These are phyloP conservation scores for Lecanicillium sp. DNA, from an alignment of 2,329 filamentous ascomycete species.

Conservation along the genomic window DNA sequence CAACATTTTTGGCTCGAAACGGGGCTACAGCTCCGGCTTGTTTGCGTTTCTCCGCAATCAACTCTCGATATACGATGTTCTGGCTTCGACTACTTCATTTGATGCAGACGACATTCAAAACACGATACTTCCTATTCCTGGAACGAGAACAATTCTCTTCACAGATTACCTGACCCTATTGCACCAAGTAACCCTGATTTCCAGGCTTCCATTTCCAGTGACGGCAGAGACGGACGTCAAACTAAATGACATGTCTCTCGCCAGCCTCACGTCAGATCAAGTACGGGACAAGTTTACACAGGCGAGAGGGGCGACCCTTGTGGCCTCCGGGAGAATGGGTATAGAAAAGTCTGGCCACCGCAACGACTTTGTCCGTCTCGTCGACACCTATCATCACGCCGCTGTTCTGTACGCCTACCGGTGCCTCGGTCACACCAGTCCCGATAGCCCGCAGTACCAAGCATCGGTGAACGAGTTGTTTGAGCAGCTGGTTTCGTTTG, in stretches of 20 bases:
- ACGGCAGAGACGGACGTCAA: slow-evolving; percentile 2
- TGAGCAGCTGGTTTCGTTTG: slow-evolving; percentile 15
- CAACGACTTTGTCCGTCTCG: slow-evolving; percentile 19
- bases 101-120: slow-evolving; percentile 14
- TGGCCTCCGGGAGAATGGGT: slow-evolving; percentile 17
- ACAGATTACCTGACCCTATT: slow-evolving; percentile 16
- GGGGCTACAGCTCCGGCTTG: slow-evolving; percentile 12
- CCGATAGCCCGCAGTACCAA: slow-evolving; percentile 11
- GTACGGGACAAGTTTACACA: slow-evolving; percentile 16
- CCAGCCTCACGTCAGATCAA: background rate
- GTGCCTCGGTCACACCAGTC: slow-evolving; percentile 14
- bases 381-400: slow-evolving; percentile 20
- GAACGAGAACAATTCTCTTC: slow-evolving; percentile 17
- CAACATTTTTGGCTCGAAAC: slow-evolving; percentile 18
- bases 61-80: slow-evolving; percentile 19
- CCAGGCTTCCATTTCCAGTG: slow-evolving; percentile 5
- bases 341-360: slow-evolving; percentile 12
- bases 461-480: slow-evolving; percentile 14
- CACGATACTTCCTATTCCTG: slow-evolving; percentile 13
- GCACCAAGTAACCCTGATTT: slow-evolving; percentile 14
- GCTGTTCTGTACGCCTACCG: slow-evolving; percentile 19
- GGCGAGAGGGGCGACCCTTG: slow-evolving; percentile 18
- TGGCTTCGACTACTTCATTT: slow-evolving; percentile 20
- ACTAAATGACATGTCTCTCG: slow-evolving; percentile 1
- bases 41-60: slow-evolving; percentile 22